Conservation (phyloP, 2,329 filamentous ascomycete genomes). For the Xylaria sp. region DNA sequence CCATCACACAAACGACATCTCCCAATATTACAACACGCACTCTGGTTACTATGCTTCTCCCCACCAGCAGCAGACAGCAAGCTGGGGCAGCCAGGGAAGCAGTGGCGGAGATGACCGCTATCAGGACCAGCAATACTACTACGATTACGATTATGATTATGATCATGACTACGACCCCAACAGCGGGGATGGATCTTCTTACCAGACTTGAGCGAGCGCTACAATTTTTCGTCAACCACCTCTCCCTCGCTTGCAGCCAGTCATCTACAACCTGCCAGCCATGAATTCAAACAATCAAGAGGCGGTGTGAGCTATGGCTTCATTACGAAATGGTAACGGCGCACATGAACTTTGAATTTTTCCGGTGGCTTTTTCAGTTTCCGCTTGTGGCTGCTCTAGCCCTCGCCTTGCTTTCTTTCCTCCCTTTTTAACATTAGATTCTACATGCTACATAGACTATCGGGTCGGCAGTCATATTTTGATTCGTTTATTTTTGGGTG, state of each 20-base stretch:
- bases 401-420: slow-evolving; percentile 8
- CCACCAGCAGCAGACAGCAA: slow-evolving; percentile 48
- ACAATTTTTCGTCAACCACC: neutral
- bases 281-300: neutral
- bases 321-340: slow-evolving; percentile 29
- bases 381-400: slow-evolving; percentile 18
- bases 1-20: slow-evolving; percentile 35
- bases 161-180: slow-evolving; percentile 39
- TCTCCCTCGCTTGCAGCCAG: slow-evolving; percentile 3
- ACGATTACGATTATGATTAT: slow-evolving; percentile 42
- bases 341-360: slow-evolving; percentile 31
- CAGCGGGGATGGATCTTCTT: slow-evolving; percentile 38
- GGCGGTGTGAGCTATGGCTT: slow-evolving; percentile 20
- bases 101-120: slow-evolving; percentile 43
- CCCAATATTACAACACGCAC: slow-evolving; percentile 42
- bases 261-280: neutral
- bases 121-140: slow-evolving; percentile 41
- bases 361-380: slow-evolving; percentile 23
- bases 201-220: slow-evolving; percentile 31
- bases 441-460: slow-evolving; percentile 30
- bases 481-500: neutral
- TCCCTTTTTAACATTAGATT: slow-evolving; percentile 13
- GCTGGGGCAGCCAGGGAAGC: slow-evolving; percentile 41
- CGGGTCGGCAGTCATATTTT: slow-evolving; percentile 26
- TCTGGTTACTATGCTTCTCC: slow-evolving; percentile 48